Evolutionary conservation across 768 basidiomycete species (phyloP), one percentile per base, ranked within the genome.

Genomic region (Boletus edulis): DNA sequence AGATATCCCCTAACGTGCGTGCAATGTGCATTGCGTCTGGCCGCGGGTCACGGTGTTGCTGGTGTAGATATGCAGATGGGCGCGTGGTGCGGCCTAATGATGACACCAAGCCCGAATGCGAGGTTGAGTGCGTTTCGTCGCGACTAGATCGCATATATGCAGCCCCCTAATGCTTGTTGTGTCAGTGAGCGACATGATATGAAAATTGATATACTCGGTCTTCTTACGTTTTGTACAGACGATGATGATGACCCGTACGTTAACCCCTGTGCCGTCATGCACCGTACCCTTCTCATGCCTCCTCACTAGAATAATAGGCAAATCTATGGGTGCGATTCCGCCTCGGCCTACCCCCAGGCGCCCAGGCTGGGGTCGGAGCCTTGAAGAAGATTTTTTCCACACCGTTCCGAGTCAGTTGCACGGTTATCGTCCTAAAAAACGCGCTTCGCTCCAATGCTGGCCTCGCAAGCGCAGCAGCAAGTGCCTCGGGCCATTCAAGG

Each of bases 371-470:
- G 62, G 63, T 10, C 54, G 52, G 17, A 0, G 27, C 11, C 55
- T 48, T 0, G 9, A 37, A 0, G 63, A 62, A 4, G 40, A 55
- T 0, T 1, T 49, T 4, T 29, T 61, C 14, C 62, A 58, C 34
- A 49, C 11, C 4, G 41, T 57, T 17, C 57, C 60, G n/a, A n/a
- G n/a, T 1, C 1, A 1, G 13, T 24, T 2, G 8, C 31, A 27
- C 6, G 59, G 54, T 1, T 49, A 27, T 0, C 32, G 29, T 0
- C 0, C 3, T 15, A 41, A 14, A 17, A 66, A 43, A 35, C 71
- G 69, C 14, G 49, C 52, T 31, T 34, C 66, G 0, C 63, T 72
- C 39, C 54, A 62, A 2, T 1, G 3, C 3, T 71, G 69, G 69
- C 67, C 68, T 1, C 68, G 69, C 29, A 49, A 60, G 32, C 62